Evolutionary conservation across 2,329 filamentous ascomycete species (phyloP).

Genomic region (Hansfordia pulvinata): DNA sequence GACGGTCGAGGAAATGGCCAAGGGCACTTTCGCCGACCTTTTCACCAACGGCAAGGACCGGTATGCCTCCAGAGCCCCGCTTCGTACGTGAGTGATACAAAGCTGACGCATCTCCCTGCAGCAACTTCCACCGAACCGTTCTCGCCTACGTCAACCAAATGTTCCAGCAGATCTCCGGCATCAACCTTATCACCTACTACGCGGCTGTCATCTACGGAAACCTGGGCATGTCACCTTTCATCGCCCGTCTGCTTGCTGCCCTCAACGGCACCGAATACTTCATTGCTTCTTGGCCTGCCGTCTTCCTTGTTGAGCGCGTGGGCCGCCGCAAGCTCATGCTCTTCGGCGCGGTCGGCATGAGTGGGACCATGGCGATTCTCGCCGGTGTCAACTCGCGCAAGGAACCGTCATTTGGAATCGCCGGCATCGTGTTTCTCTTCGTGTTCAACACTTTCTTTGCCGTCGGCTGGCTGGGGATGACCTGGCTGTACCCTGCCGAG

Average conservation of each 20-base stretch:
- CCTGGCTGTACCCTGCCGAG: slow-evolving; percentile 46
- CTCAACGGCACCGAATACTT: slow-evolving; percentile 35
- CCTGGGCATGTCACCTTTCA: slow-evolving; percentile 36
- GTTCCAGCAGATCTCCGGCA: slow-evolving; percentile 31
- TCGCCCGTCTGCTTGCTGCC: slow-evolving; percentile 43
- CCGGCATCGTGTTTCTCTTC: slow-evolving; percentile 27
- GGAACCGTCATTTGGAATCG: slow-evolving; percentile 12
- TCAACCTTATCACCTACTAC: slow-evolving; percentile 29
- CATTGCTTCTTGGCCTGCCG: slow-evolving; percentile 42
- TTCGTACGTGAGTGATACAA: not conserved
- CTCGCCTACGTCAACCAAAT: slow-evolving; percentile 44
- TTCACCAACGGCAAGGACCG: slow-evolving; percentile 44
- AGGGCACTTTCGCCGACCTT: slow-evolving; percentile 38
- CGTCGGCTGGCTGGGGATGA: slow-evolving; percentile 37
- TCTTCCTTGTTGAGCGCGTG: slow-evolving; percentile 50
- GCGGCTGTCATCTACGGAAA: slow-evolving; percentile 33
- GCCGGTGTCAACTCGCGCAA: slow-evolving; percentile 24
- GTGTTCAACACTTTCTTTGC: slow-evolving; percentile 40
- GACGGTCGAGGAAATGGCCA: slow-evolving; percentile 50
- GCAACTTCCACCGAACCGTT: slow-evolving; percentile 37
- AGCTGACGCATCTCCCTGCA: slow-evolving; percentile 7
- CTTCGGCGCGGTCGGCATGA: slow-evolving; percentile 51
- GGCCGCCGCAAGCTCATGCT: slow-evolving; percentile 61
- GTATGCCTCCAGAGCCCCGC: slow-evolving; percentile 6
- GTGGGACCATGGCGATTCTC: slow-evolving; percentile 51